phyloP scores from a whole-genome alignment of 1,139 yeast species.

The Lodderomyces beijingensis region DNA sequence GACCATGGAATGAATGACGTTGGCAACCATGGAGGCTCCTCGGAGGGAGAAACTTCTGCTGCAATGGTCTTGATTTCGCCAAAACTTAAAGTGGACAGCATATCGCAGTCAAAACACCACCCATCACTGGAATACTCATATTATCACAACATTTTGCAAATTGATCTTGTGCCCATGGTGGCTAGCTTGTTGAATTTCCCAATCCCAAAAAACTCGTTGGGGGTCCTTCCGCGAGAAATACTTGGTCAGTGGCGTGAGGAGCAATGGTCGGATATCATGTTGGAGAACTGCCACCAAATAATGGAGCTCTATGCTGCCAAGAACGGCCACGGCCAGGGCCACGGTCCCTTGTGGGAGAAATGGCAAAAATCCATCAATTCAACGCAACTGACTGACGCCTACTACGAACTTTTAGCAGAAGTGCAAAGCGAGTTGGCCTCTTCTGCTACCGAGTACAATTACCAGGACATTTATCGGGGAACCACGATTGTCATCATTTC shows the following conservation, averaged over 20 bases:
- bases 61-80: slow-evolving; percentile 70
- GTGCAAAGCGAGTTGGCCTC: slow-evolving; percentile 57
- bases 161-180: slow-evolving; percentile 85
- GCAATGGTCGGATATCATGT: slow-evolving; percentile 38
- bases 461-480: slow-evolving; percentile 48
- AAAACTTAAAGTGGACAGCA: slow-evolving; percentile 32
- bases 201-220: slow-evolving; percentile 82
- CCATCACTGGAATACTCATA: slow-evolving; percentile 45
- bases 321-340: slow-evolving; percentile 16
- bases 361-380: slow-evolving; percentile 14
- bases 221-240: slow-evolving; percentile 59
- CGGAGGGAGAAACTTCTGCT: slow-evolving; percentile 86
- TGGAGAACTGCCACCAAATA: slow-evolving; percentile 64
- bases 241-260: slow-evolving; percentile 46
- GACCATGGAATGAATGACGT: slow-evolving; percentile 95
- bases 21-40: slow-evolving; percentile 96
- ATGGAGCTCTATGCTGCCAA: slow-evolving; percentile 29
- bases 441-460: slow-evolving; percentile 73
- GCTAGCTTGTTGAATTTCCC: slow-evolving; percentile 72
- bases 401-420: slow-evolving; percentile 37
- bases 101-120: slow-evolving; percentile 26
- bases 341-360: slow-evolving; percentile 9
- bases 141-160: slow-evolving; percentile 59
- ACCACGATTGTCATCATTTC: slow-evolving; percentile 30
- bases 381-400: slow-evolving; percentile 15